A percentile compares a stretch with the other conserved stretches of the same genome.
phyloP scores from a whole-genome alignment of 1,139 yeast genomes.

The Blastobotrys aristatus region DNA sequence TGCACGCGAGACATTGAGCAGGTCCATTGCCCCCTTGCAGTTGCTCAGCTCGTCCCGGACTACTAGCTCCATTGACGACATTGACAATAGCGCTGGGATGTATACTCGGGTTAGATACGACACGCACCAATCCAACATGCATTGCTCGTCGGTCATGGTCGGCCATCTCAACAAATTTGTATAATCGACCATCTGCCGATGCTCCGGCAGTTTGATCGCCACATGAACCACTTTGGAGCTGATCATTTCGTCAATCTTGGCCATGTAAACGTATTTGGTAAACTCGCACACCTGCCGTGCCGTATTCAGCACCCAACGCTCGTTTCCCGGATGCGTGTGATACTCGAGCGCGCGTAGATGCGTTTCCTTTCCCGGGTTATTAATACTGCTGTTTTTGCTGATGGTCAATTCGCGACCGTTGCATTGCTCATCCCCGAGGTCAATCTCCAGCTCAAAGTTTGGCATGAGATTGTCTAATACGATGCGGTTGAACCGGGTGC shows the following conservation, averaged over 20 bases:
- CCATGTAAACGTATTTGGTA: neutral
- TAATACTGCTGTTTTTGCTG: neutral
- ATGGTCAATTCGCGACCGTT: neutral
- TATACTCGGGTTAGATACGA: neutral
- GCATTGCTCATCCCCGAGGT: no score
- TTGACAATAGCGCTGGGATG: neutral
- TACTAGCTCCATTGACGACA: neutral
- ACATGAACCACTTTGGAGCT: neutral
- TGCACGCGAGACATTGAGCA: neutral
- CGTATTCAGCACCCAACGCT: neutral
- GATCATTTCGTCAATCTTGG: neutral
- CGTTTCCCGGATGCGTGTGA: neutral
- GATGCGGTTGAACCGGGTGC: neutral
- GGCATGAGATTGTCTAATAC: neutral
- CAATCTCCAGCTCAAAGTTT: neutral
- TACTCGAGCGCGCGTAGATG: neutral
- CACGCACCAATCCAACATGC: slow-evolving; percentile 1
- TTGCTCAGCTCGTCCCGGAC: neutral
- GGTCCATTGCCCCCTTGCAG: slow-evolving; percentile 2
- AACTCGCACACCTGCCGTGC: neutral
- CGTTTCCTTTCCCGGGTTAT: neutral
- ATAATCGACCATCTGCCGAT: neutral
- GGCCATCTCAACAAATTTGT: neutral
- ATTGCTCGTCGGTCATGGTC: neutral
- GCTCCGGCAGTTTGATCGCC: neutral